Base-by-base conservation (phyloP, 768 basidiomycete genomes). In the Pholiota molesta region DNA sequence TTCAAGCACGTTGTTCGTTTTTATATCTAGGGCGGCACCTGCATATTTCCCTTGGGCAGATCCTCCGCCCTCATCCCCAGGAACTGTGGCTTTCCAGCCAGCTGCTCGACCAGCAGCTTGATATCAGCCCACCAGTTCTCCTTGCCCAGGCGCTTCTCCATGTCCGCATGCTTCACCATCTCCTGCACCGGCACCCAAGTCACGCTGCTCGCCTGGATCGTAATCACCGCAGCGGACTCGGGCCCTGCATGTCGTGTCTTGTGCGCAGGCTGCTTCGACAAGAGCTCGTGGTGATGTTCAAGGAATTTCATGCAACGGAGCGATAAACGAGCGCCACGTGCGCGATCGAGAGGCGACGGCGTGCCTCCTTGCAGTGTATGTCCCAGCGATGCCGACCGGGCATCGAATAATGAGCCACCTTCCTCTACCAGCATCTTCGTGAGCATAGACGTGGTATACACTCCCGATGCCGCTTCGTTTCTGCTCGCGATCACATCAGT, bases 351-450 rank as follows among this genome's bases (percentile, higher is more conserved):
- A 0, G 97, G 97, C 0, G 97, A 97, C 5, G 97, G 97, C 17
- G 94, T 88, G 2, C 95, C 95, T 8, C 97, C 97, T 71, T 99
- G 97, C 2, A 99, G 79, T 5, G 96, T 99, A 78, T 99, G 97
- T 16, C 97, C 97, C 19, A 99, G 86, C 1, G 94, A 91, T n/a
- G 97, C 97, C 19, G 88, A 92, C 52, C 97, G 90, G 19, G 97
- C 88, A 77, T 99, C 97, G 71, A 99, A 99, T 23, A 98, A 80
- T 5, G 81, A 65, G 26, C 89, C 89, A n/a, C 97, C 97, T 75
- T 99, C 97, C 72, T 97, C 97, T 69, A 91, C 90, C 75, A 98
- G 77, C 82, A 99, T 97, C 74, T 92, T 92, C 62, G 91, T 96
- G 67, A 99, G 85, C 58, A 97, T 84, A 8, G 94, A 88, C 7